Conservation (phyloP, 208 protist species). For the Leishmania guyanensis region DNA sequence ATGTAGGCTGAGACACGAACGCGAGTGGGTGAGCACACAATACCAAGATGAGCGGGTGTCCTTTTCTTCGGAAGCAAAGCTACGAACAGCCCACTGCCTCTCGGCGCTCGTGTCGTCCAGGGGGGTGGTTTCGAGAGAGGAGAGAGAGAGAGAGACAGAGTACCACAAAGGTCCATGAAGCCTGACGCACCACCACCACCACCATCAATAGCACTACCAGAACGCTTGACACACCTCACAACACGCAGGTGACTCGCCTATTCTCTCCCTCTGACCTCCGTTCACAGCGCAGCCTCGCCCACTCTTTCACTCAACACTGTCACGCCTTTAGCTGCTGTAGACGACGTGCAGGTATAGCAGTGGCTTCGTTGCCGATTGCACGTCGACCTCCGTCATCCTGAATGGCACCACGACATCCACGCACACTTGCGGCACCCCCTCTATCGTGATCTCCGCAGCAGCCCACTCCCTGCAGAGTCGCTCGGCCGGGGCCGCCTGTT, state of each 20-base stretch:
- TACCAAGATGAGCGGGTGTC: background rate
- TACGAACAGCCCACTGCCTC: background rate
- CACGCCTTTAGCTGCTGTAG: background rate
- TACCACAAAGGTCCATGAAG: background rate
- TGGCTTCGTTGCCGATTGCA: conserved; percentile 17
- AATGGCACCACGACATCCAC: conserved; percentile 49
- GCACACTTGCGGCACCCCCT: conserved; percentile 9
- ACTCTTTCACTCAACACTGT: background rate
- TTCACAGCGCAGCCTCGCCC: background rate
- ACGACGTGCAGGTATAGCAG: conserved; percentile 41
- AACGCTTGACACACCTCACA: background rate
- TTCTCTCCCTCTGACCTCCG: background rate
- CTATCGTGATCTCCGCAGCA: conserved; percentile 16
- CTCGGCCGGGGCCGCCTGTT: background rate
- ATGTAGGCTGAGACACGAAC: background rate
- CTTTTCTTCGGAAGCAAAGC: background rate
- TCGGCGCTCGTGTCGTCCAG: background rate
- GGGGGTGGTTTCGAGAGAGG: background rate
- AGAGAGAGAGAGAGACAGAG: background rate
- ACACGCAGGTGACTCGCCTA: background rate
- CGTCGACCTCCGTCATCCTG: conserved; percentile 25
- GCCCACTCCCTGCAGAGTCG: conserved; percentile 8
- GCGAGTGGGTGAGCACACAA: background rate
- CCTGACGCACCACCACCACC: background rate
- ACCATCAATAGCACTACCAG: background rate